These are phyloP conservation scores for Neoscytalidium dimidiatum DNA, from an alignment of 2,329 filamentous ascomycete species.

Conservation along the genomic window DNA sequence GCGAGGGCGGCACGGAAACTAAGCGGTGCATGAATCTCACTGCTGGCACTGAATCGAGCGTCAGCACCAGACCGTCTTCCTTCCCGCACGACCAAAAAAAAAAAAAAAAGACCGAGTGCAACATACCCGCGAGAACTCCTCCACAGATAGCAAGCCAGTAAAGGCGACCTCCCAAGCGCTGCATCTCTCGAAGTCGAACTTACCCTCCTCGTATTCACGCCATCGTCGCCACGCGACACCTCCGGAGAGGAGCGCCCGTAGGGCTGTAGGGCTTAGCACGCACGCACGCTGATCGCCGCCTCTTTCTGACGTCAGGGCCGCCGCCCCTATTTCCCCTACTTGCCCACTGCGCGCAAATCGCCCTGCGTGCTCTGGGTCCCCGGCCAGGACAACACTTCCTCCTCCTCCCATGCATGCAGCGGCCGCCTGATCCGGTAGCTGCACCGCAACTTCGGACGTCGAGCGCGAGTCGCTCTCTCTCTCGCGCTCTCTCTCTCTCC, in stretches of 20 bases:
- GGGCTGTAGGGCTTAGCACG: constrained; percentile 12
- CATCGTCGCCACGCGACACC: not conserved
- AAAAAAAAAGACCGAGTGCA: not conserved
- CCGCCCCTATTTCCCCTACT: not conserved
- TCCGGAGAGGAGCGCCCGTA: too few relatives aligned
- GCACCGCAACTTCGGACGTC: constrained; percentile 7
- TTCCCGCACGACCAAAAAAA: too few relatives aligned
- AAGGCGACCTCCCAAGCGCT: too few relatives aligned
- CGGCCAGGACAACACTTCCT: not conserved
- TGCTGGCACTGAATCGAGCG: not conserved
- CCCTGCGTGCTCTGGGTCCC: not conserved
- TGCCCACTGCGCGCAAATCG: not conserved
- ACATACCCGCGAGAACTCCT: too few relatives aligned
- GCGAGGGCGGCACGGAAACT: not conserved
- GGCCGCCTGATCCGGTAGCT: not conserved
- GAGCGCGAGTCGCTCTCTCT: constrained; percentile 3
- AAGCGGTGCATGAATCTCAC: not conserved
- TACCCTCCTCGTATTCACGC: not conserved
- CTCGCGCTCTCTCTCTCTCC: too few relatives aligned
- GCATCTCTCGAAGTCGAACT: not conserved
- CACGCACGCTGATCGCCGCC: not conserved
- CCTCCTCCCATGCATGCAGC: not conserved
- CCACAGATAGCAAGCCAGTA: too few relatives aligned
- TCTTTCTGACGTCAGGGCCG: not conserved
- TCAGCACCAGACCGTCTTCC: not conserved